These are phyloP conservation scores for Fremontodendron californicum DNA, from an alignment of 345 rosid species.

Conservation along the genomic window DNA sequence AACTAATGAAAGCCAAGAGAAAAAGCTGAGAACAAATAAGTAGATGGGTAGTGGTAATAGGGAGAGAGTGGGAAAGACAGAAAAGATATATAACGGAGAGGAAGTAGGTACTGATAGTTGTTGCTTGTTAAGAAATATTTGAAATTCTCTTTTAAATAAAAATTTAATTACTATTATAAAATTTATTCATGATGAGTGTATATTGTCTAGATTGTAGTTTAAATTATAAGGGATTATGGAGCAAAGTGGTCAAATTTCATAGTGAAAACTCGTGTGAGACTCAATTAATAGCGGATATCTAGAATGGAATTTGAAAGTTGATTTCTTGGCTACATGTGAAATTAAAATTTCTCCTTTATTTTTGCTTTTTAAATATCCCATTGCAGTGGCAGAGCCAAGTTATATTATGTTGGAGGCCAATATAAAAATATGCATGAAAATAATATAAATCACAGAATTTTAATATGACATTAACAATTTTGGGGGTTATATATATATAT, in stretches of 20 bases:
- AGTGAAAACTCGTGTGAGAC: not conserved
- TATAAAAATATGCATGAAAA: not conserved
- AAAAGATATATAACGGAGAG: not conserved
- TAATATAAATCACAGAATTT: not conserved
- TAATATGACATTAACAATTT: not conserved
- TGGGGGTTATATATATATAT: too few species aligned
- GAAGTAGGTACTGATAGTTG: not conserved
- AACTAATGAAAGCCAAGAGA: not conserved
- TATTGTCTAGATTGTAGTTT: not conserved
- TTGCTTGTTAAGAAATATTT: not conserved
- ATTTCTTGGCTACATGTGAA: not conserved
- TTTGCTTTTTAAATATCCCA: not conserved
- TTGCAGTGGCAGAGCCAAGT: not conserved
- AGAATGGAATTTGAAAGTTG: too few species aligned
- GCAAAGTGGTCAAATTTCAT: not conserved
- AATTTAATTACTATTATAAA: not conserved
- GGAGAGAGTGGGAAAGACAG: not conserved
- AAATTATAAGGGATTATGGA: not conserved
- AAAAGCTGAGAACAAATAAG: not conserved
- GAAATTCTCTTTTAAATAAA: not conserved
- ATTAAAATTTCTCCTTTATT: not conserved
- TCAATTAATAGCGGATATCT: too few species aligned
- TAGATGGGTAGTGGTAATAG: not conserved
- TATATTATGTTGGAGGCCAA: not conserved
- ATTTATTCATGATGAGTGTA: not conserved